Evolutionary conservation across 306 rosid species (phyloP).

Genomic region (Inga oerstediana): DNA sequence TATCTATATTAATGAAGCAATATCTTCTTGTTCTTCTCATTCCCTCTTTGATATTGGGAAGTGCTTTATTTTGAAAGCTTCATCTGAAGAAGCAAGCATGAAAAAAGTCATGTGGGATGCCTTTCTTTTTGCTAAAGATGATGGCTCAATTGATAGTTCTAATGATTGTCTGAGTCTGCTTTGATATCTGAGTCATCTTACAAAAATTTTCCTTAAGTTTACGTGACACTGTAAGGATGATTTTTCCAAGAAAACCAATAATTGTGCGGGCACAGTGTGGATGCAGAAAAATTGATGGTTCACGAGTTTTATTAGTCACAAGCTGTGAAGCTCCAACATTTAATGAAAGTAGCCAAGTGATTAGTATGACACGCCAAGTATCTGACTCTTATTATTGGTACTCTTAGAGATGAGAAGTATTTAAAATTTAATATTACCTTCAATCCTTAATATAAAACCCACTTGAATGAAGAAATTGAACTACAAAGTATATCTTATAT

Average conservation of each 20-base stretch:
- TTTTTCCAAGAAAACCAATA: not conserved
- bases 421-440: not conserved
- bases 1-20: not conserved
- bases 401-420: not conserved
- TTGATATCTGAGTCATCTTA: not conserved
- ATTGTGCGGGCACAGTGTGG: not conserved
- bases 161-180: not conserved
- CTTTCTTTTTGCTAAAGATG: not conserved
- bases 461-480: too few relatives aligned
- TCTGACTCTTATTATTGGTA: not conserved
- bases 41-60: not conserved
- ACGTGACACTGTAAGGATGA: not conserved
- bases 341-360: not conserved
- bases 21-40: conserved; percentile 9
- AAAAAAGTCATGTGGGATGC: not conserved
- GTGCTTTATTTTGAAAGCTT: not conserved
- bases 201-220: not conserved
- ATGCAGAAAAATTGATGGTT: not conserved
- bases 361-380: not conserved
- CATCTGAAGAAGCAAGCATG: not conserved
- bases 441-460: too few relatives aligned
- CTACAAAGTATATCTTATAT: too few relatives aligned
- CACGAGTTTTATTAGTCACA: not conserved
- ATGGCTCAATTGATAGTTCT: not conserved
- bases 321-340: not conserved